Evolutionary conservation across 495 filamentous ascomycete genomes (phyloP), one percentile per base, ranked within the genome.

Genomic region (Aspergillus baeticus): DNA sequence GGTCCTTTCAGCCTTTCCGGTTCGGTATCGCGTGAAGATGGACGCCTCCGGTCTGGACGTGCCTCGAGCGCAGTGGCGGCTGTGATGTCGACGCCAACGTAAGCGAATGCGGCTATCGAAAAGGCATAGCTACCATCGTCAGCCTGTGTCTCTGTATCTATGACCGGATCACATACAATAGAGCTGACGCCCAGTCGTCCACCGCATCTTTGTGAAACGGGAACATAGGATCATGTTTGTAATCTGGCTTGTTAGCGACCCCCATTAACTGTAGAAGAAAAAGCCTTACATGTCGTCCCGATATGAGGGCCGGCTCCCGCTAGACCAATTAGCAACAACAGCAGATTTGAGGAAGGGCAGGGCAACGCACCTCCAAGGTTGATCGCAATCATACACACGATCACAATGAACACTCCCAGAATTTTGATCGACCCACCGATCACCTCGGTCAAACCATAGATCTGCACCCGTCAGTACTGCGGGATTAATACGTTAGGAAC

Each of bases 11-110:
- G 29, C 22, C 11, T 1, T 41, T 47, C 23, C 14, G 15, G 34
- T 17, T 26, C 14, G 5, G 8, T 1, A 13, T 35, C 37, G 13
- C 41, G 23, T 14, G 11, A 23, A 1, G 42, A 35, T 54, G 31
- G 10, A 21, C 23, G 22, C 31, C 51, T 39, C 47, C 18, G 62
- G 57, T 54, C 58, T 14, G 34, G 51, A 38, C 57, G 51, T n/a
- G 75, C 76, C 68, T 81, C 79, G 21, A 80, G 70, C 2, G 77
- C 77, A 13, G 75, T 74, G 1, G 76, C 70, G 0, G 75, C 68
- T 7, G 75, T 57, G 21, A 75, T 65, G 46, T 81, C 79, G 20
- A 80, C 65, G 0, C 77, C 76, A 31, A 77, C 63, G 55, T 70
- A 81, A 37, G 71, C 64, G 36, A 77, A 80, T 3, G 68, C 66